Conservation (phyloP, 495 filamentous ascomycete species). For the Penicillium crystallinum region DNA sequence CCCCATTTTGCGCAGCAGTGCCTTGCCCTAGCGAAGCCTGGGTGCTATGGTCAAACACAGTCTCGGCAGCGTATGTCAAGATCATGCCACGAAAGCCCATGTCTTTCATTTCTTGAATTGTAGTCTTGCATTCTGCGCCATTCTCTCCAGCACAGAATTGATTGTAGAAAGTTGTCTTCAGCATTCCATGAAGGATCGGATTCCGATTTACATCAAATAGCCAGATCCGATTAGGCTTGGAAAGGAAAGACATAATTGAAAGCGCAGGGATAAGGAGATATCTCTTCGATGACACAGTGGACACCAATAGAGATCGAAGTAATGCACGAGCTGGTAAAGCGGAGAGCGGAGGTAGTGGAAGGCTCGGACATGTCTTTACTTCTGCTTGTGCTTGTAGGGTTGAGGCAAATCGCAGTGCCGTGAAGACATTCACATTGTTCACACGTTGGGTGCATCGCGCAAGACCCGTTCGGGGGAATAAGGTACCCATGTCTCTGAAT, state of each 20-base stretch:
- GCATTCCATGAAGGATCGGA: slow-evolving; percentile 30
- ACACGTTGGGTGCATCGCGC: neutral
- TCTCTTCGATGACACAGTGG: slow-evolving; percentile 68
- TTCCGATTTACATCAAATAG: slow-evolving; percentile 42
- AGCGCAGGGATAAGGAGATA: slow-evolving; percentile 61
- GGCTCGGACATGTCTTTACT: neutral
- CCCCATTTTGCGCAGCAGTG: slow-evolving; percentile 12
- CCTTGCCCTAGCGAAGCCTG: slow-evolving; percentile 25
- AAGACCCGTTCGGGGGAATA: slow-evolving; percentile 1
- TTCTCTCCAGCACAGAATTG: slow-evolving; percentile 47
- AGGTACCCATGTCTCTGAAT: slow-evolving; percentile 6
- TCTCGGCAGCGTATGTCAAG: slow-evolving; percentile 43
- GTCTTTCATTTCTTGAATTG: slow-evolving; percentile 32
- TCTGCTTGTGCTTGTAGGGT: slow-evolving; percentile 2
- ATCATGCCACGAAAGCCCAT: slow-evolving; percentile 44
- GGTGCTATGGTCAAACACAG: slow-evolving; percentile 34
- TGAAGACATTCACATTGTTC: neutral
- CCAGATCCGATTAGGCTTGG: slow-evolving; percentile 21
- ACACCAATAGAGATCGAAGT: slow-evolving; percentile 69
- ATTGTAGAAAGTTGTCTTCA: slow-evolving; percentile 44
- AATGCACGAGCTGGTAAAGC: slow-evolving; percentile 63
- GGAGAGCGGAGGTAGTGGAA: slow-evolving; percentile 49
- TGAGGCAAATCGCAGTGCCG: neutral
- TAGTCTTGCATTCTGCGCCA: slow-evolving; percentile 25
- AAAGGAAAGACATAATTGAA: slow-evolving; percentile 54